Evolutionary conservation across 495 filamentous ascomycete genomes (phyloP).

Genomic region (Neurospora pannonica): DNA sequence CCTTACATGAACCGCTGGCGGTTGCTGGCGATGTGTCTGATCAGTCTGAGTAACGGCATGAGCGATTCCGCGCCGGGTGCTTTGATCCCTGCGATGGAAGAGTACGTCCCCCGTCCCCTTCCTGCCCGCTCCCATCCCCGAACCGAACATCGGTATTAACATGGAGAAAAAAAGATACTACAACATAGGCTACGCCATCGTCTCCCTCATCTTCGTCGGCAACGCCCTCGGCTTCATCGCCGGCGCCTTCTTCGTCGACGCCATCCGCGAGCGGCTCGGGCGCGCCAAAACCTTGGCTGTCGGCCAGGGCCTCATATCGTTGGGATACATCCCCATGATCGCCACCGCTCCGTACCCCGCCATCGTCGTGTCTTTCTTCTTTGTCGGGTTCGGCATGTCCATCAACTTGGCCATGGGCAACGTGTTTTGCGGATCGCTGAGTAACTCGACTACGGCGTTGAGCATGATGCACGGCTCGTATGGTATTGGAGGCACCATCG

Average conservation of each 20-base stretch:
- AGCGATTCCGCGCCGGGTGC: constrained; percentile 61
- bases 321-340: constrained; percentile 54
- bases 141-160: background rate
- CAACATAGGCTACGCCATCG: constrained; percentile 59
- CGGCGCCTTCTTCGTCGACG: constrained; percentile 57
- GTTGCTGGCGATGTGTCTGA: constrained; percentile 36
- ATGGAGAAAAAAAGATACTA: constrained; percentile 39
- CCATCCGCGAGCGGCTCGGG: constrained; percentile 48
- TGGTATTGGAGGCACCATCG: constrained; percentile 61
- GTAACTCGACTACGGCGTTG: constrained; percentile 51
- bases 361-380: constrained; percentile 54
- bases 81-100: constrained; percentile 62
- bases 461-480: constrained; percentile 61
- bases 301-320: constrained; percentile 37
- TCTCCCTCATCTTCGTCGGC: constrained; percentile 71
- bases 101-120: constrained; percentile 19
- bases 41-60: constrained; percentile 49
- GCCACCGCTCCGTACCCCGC: constrained; percentile 59
- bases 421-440: constrained; percentile 62
- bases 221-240: constrained; percentile 69
- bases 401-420: constrained; percentile 63
- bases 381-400: constrained; percentile 58
- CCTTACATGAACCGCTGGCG: constrained; percentile 33
- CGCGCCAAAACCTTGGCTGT: constrained; percentile 52
- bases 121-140: background rate